Conservation (phyloP, 2,329 filamentous ascomycete species). For the Ophiosphaerella herpotricha region DNA sequence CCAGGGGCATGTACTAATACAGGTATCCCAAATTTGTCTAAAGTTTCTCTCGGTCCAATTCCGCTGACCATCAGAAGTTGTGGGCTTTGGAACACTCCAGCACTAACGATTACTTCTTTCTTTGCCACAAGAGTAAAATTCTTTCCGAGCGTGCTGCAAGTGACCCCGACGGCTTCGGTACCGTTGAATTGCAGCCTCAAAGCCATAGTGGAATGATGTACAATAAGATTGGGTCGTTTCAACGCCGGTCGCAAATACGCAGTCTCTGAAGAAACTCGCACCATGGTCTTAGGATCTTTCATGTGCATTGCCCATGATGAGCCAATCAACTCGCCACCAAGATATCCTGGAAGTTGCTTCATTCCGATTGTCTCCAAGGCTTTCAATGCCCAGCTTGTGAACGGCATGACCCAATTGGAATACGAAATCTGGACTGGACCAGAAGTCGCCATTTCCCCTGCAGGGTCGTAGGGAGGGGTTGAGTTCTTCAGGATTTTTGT, state of each 20-base stretch:
- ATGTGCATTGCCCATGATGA: conserved; percentile 14
- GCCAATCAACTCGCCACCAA: conserved; percentile 23
- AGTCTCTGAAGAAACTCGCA: conserved; percentile 19
- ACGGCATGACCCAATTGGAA: conserved; percentile 18
- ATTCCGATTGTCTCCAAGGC: conserved; percentile 21
- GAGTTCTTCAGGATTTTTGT: conserved; percentile 28
- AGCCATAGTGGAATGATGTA: conserved; percentile 71
- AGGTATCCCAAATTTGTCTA: conserved; percentile 20
- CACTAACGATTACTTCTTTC: conserved; percentile 28
- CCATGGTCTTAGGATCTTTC: conserved; percentile 12
- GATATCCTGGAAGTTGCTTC: conserved; percentile 12
- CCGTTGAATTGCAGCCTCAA: conserved; percentile 21
- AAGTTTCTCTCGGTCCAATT: conserved; percentile 29
- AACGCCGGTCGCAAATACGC: conserved; percentile 19
- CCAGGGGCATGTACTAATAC: conserved; percentile 22
- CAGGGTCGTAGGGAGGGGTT: conserved; percentile 24
- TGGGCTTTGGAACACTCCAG: conserved; percentile 36
- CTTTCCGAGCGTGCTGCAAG: conserved; percentile 11
- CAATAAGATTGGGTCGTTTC: conserved; percentile 13
- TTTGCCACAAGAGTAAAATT: conserved; percentile 18
- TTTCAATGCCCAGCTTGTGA: conserved; percentile 18
- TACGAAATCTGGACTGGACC: conserved; percentile 27
- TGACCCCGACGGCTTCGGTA: conserved; percentile 16
- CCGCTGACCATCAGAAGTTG: conserved; percentile 45
- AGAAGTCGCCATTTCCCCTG: conserved; percentile 4